Conservation (phyloP, 2,329 filamentous ascomycete species). For the Sporothrix euskadiensis region DNA sequence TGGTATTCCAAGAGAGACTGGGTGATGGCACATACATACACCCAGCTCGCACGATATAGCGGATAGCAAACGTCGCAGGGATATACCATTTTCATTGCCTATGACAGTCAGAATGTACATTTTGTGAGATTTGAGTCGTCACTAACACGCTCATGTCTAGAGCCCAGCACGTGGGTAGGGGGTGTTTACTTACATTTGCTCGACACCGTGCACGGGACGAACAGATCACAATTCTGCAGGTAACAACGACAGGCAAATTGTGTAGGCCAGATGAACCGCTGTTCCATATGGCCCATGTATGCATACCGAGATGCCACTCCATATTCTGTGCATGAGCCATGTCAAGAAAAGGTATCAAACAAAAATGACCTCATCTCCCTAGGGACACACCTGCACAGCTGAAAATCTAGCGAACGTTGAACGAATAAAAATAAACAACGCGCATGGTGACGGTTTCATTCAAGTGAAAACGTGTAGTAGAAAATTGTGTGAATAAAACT, state of each 20-base stretch:
- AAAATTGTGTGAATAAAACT: background rate
- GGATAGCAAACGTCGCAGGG: background rate
- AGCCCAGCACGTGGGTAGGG: constrained; percentile 5
- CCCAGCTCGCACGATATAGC: background rate
- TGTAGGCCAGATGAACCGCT: background rate
- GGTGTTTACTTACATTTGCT: background rate
- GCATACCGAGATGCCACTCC: background rate
- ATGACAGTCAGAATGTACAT: background rate
- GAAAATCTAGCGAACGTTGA: constrained; percentile 7
- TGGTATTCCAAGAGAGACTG: background rate
- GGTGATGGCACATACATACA: background rate
- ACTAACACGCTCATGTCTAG: background rate
- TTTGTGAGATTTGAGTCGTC: constrained; percentile 24
- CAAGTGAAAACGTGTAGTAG: background rate
- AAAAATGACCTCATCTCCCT: background rate
- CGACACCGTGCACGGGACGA: background rate
- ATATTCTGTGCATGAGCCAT: background rate
- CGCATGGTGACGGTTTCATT: background rate
- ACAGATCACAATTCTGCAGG: background rate
- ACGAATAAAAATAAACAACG: background rate
- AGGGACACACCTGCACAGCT: background rate
- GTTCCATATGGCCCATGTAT: background rate
- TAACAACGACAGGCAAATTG: background rate
- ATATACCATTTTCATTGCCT: background rate
- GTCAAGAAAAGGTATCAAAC: background rate